Percentiles rank a stretch among this genome's conserved stretches.
These are phyloP conservation scores for Lasiosphaeris hirsuta DNA, from an alignment of 495 filamentous ascomycete species.

Conservation along the genomic window DNA sequence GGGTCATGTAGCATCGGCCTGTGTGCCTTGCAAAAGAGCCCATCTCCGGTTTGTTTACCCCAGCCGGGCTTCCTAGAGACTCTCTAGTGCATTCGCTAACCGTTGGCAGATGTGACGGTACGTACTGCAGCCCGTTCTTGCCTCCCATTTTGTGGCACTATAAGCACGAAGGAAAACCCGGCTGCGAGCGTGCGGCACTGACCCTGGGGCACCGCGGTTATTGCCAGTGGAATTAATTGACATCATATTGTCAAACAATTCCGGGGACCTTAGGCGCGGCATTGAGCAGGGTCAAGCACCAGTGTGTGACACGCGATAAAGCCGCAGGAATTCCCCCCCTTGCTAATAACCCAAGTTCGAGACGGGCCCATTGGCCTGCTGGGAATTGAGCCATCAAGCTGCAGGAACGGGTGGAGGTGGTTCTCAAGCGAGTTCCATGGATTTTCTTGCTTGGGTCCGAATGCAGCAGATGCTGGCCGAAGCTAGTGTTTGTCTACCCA, in stretches of 20 bases:
- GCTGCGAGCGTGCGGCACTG: conserved; percentile 20
- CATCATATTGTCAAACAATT: conserved; percentile 31
- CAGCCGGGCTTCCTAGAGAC: conserved; percentile 10
- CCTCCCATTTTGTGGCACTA: conserved; percentile 16
- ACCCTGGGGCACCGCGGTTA: conserved; percentile 24
- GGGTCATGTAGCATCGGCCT: conserved; percentile 93
- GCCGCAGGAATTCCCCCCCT: conserved; percentile 15
- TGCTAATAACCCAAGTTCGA: conserved; percentile 21
- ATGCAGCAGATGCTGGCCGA: conserved; percentile 7
- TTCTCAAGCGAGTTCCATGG: conserved; percentile 32
- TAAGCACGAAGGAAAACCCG: conserved; percentile 23
- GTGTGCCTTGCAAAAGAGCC: conserved; percentile 95
- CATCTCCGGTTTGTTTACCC: conserved; percentile 61
- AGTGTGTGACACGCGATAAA: conserved; percentile 27
- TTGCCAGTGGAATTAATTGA: conserved; percentile 28
- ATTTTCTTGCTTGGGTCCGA: conserved; percentile 17
- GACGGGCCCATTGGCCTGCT: conserved; percentile 14
- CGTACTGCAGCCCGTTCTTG: conserved; percentile 26
- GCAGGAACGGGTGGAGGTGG: conserved; percentile 30
- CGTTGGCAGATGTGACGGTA: conserved; percentile 49
- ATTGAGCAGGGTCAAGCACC: conserved; percentile 25
- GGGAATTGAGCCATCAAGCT: conserved; percentile 15
- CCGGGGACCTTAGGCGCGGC: conserved; percentile 30
- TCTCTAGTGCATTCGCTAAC: conserved; percentile 1
- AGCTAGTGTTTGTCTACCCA: conserved; percentile 11